Evolutionary conservation across 768 basidiomycete genomes (phyloP).

Genomic region (Megacollybia marginata): DNA sequence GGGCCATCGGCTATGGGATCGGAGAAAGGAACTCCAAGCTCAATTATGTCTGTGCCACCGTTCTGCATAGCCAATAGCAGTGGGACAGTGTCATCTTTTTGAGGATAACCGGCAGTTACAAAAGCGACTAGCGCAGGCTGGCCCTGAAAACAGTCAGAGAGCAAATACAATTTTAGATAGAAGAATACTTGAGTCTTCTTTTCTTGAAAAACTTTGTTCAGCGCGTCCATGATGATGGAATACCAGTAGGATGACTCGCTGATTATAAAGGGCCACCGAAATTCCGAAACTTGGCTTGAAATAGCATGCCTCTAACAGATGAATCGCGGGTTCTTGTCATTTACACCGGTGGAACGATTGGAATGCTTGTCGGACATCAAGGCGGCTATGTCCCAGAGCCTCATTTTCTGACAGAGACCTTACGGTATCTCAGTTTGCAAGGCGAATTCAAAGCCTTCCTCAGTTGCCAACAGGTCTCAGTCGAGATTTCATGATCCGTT

Average conservation of each 20-base stretch:
- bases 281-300: no score
- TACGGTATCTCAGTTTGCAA: conserved; percentile 17
- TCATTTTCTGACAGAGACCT: conserved; percentile 78
- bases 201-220: conserved; percentile 63
- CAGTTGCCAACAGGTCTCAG: conserved; percentile 41
- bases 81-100: conserved; percentile 70
- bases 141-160: conserved; percentile 28
- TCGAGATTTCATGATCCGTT: conserved; percentile 88
- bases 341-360: conserved; percentile 89
- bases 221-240: conserved; percentile 57
- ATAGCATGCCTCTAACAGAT: conserved; percentile 26
- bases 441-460: no score
- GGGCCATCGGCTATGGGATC: conserved; percentile 97
- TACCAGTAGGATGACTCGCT: background rate
- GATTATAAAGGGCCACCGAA: no score
- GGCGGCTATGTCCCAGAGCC: conserved; percentile 78
- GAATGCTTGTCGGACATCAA: conserved; percentile 72
- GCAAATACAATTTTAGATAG: background rate
- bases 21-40: conserved; percentile 92
- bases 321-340: conserved; percentile 82
- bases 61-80: conserved; percentile 87
- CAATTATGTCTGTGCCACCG: conserved; percentile 92
- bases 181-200: conserved; percentile 48
- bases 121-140: conserved; percentile 73
- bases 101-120: conserved; percentile 91